Percentiles rank a stretch among this genome's conserved stretches.
These are phyloP conservation scores for Calonectria hongkongensis DNA, from an alignment of 2,329 filamentous ascomycete genomes.

Conservation along the genomic window DNA sequence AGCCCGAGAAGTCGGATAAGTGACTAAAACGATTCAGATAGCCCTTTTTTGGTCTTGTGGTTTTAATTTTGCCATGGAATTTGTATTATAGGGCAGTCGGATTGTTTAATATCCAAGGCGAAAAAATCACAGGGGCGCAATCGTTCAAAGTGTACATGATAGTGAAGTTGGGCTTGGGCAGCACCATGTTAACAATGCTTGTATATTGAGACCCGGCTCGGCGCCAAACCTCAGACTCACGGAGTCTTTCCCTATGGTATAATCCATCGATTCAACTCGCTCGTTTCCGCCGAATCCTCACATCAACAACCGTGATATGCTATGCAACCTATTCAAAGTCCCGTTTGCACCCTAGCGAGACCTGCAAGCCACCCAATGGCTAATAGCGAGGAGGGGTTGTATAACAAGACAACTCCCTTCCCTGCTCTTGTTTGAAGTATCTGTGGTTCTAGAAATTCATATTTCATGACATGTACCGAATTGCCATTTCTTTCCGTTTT, in stretches of 20 bases:
- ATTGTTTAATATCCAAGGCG: too few species aligned
- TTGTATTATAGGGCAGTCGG: too few species aligned
- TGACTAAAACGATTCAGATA: too few species aligned
- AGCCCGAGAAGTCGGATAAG: too few species aligned
- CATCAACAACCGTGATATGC: slow-evolving; percentile 19
- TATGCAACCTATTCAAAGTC: slow-evolving; percentile 14
- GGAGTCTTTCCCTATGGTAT: slow-evolving; percentile 55
- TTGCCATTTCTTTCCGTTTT: slow-evolving; percentile 16
- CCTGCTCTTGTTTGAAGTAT: slow-evolving; percentile 1
- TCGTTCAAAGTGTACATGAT: background rate
- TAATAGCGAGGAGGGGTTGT: background rate
- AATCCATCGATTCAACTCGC: slow-evolving; percentile 48
- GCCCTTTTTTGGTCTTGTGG: too few species aligned
- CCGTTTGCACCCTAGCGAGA: slow-evolving; percentile 11
- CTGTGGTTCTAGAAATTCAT: slow-evolving; percentile 28
- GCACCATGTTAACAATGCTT: background rate
- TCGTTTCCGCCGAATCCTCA: background rate
- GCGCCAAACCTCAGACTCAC: slow-evolving; percentile 50
- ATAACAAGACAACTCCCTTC: slow-evolving; percentile 16
- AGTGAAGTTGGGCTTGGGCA: background rate
- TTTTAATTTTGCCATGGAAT: too few species aligned
- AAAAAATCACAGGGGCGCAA: too few species aligned
- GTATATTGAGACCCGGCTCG: slow-evolving; percentile 23
- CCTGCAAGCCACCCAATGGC: slow-evolving; percentile 14
- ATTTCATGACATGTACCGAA: slow-evolving; percentile 18